These are phyloP conservation scores for Asparagopsis taxiformis DNA, from an alignment of 31 red algal species.

Conservation along the genomic window DNA sequence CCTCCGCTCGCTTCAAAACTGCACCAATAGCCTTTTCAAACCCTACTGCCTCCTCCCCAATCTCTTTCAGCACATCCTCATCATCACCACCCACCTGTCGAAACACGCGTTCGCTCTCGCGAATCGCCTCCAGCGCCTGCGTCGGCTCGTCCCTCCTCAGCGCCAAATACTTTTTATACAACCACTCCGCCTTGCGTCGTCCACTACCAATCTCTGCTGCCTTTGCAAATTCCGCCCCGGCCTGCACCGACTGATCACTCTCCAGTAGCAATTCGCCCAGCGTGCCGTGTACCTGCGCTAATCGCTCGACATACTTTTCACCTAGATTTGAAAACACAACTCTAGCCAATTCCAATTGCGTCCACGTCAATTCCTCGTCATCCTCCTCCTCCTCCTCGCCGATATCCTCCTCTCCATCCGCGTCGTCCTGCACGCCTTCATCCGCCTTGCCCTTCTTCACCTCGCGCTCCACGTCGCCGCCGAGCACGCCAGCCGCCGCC, in stretches of 20 bases:
- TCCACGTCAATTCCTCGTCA: conserved; percentile 38
- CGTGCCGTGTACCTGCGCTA: conserved; percentile 23
- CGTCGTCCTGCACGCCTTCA: conserved; percentile 7
- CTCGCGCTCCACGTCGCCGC: conserved; percentile 4
- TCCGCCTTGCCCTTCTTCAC: conserved; percentile 8
- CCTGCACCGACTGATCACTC: conserved; percentile 27
- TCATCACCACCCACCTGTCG: neutral
- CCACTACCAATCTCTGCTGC: conserved; percentile 19
- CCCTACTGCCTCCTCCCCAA: conserved; percentile 26
- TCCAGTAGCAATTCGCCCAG: conserved; percentile 44
- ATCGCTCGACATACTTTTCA: conserved; percentile 8
- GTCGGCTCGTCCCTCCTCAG: conserved; percentile 19
- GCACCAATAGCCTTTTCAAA: conserved; percentile 1
- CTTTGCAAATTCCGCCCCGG: conserved; percentile 34
- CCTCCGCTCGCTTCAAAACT: neutral
- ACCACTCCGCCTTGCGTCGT: conserved; percentile 21
- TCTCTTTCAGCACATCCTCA: conserved; percentile 1
- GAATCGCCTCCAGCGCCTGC: conserved; percentile 14
- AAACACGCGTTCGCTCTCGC: conserved; percentile 22
- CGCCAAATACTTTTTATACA: conserved; percentile 45
- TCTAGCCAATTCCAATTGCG: conserved; percentile 38
- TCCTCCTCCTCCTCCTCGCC: conserved; percentile 55
- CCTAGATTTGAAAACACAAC: conserved; percentile 27
- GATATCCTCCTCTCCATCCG: conserved; percentile 1
- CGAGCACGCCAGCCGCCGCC: conserved; percentile 10